Percentiles rank a stretch among this genome's conserved stretches.
phyloP scores from a whole-genome alignment of 352 stramenopile species.

The Phytophthora crassamura region DNA sequence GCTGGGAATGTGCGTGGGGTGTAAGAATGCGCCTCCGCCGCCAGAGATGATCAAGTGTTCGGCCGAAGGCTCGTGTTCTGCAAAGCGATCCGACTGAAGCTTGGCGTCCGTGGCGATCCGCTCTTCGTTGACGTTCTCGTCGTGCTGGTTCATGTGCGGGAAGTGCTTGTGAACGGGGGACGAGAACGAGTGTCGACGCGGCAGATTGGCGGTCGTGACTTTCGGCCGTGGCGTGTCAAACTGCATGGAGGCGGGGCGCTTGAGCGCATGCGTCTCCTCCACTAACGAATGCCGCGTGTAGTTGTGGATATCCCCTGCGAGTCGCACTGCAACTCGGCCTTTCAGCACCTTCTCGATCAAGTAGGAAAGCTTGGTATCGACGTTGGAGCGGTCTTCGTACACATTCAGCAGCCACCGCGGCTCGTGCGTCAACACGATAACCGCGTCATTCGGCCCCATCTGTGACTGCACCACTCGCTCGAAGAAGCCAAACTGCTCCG shows the following conservation, averaged over 20 bases:
- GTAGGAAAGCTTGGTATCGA: slow-evolving; percentile 82
- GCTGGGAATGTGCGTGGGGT: slow-evolving; percentile 89
- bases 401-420: slow-evolving; percentile 92
- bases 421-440: slow-evolving; percentile 94
- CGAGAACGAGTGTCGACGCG: slow-evolving; percentile 39
- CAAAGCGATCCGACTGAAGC: slow-evolving; percentile 3
- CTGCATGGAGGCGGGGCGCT: slow-evolving; percentile 40
- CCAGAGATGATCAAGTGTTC: slow-evolving; percentile 90
- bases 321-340: slow-evolving; percentile 73
- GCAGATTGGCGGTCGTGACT: slow-evolving; percentile 28
- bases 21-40: slow-evolving; percentile 89
- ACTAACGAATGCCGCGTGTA: slow-evolving; percentile 91
- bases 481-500: slow-evolving; percentile 94
- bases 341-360: slow-evolving; percentile 78
- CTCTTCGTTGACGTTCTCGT: slow-evolving; percentile 25
- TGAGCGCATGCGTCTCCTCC: slow-evolving; percentile 38
- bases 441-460: slow-evolving; percentile 82
- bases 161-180: slow-evolving; percentile 72
- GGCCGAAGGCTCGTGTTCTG: slow-evolving; percentile 32
- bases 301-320: slow-evolving; percentile 95
- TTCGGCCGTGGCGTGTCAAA: slow-evolving; percentile 26
- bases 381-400: slow-evolving; percentile 78
- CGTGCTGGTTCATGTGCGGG: slow-evolving; percentile 65
- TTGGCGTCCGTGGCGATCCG: slow-evolving; percentile 11
- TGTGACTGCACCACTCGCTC: slow-evolving; percentile 78